Evolutionary conservation across 2,329 filamentous ascomycete genomes (phyloP).

Genomic region (Intubia oerlemansii): DNA sequence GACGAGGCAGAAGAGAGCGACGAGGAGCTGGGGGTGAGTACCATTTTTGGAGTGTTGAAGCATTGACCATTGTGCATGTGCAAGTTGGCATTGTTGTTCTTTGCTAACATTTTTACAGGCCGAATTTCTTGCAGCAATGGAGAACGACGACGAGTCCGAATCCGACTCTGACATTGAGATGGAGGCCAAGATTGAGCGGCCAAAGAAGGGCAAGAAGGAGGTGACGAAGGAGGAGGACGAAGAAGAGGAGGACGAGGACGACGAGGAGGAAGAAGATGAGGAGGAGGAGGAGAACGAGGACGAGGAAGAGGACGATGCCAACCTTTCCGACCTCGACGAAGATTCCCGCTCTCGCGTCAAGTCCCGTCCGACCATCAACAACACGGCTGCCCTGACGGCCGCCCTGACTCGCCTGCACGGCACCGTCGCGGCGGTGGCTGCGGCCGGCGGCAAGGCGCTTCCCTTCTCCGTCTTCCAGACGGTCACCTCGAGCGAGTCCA

Average conservation of each 20-base stretch:
- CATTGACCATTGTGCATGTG: not conserved
- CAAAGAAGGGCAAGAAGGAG: conserved; percentile 11
- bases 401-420: conserved; percentile 57
- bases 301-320: conserved; percentile 39
- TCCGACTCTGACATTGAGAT: conserved; percentile 57
- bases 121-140: conserved; percentile 29
- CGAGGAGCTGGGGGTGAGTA: conserved; percentile 12
- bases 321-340: conserved; percentile 57
- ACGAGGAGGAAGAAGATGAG: conserved; percentile 25
- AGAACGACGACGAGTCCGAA: conserved; percentile 35
- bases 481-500: conserved; percentile 40
- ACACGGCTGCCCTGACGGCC: conserved; percentile 65
- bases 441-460: conserved; percentile 27
- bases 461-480: conserved; percentile 72
- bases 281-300: conserved; percentile 45
- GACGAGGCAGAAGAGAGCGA: conserved; percentile 9
- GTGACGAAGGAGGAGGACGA: conserved; percentile 11
- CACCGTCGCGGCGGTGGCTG: conserved; percentile 19
- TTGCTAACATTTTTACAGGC: conserved; percentile 15
- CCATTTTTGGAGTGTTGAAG: too few species aligned
- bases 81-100: not conserved
- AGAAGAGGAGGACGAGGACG: conserved; percentile 12
- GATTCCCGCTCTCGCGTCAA: conserved; percentile 65
- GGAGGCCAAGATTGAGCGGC: conserved; percentile 45
- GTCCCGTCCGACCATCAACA: conserved; percentile 81